These are phyloP conservation scores for Dictyostelium brefeldianum DNA, from an alignment of 78 protist genomes.

Conservation along the genomic window DNA sequence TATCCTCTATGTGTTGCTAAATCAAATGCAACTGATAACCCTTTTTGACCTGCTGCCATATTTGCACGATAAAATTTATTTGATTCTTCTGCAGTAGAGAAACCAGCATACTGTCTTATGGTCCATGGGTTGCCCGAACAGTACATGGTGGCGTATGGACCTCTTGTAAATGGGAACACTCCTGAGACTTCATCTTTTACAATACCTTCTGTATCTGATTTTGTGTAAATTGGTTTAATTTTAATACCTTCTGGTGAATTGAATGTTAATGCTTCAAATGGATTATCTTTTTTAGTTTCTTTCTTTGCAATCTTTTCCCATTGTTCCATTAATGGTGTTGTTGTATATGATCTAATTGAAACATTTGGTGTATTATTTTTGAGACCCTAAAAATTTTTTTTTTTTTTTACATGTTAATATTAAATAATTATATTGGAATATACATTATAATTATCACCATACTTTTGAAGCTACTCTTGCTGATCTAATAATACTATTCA, in stretches of 20 bases:
- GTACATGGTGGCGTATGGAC: slow-evolving; percentile 99
- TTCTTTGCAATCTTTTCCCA: slow-evolving; percentile 89
- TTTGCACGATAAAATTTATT: slow-evolving; percentile 95
- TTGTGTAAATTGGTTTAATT: slow-evolving; percentile 91
- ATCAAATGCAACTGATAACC: slow-evolving; percentile 98
- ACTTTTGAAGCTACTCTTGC: too few species aligned
- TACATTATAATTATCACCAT: too few species aligned
- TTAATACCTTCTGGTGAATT: slow-evolving; percentile 77
- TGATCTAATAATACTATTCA: too few species aligned
- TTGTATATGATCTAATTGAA: too few species aligned
- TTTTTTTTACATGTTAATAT: too few species aligned
- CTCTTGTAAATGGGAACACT: slow-evolving; percentile 96
- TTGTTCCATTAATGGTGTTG: not conserved
- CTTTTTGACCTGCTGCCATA: slow-evolving; percentile 96
- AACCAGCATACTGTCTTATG: slow-evolving; percentile 97
- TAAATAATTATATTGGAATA: too few species aligned
- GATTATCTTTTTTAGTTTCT: slow-evolving; percentile 83
- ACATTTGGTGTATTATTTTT: too few species aligned
- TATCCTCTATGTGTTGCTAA: slow-evolving; percentile 99
- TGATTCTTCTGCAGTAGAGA: slow-evolving; percentile 97
- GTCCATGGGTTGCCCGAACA: slow-evolving; percentile 97
- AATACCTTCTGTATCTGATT: slow-evolving; percentile 72
- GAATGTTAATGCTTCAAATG: slow-evolving; percentile 44
- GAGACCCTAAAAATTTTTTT: too few species aligned
- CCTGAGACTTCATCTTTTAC: slow-evolving; percentile 90